Percentiles rank a stretch among this genome's conserved stretches.
Conservation (phyloP, 805 yeast species). For the Sungouiozyma intestinalis region DNA sequence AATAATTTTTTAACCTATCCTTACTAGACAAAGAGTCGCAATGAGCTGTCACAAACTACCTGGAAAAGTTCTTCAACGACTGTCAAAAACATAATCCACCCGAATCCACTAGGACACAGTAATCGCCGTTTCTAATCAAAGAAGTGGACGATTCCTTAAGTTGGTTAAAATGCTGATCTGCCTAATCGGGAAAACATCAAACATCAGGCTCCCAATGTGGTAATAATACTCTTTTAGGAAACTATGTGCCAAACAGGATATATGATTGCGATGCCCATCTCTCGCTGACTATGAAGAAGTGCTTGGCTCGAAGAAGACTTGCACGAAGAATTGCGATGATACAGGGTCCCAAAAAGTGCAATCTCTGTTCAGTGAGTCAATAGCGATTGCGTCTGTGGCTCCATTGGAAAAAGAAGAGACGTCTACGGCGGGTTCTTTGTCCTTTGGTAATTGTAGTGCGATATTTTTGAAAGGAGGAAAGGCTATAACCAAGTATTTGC, state of each 20-base stretch:
- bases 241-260: neutral
- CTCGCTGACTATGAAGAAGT: neutral
- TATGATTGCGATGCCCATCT: neutral
- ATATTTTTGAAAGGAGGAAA: constrained; percentile 86
- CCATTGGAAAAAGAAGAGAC: constrained; percentile 29
- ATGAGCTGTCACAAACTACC: too few relatives aligned
- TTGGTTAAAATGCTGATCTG: neutral
- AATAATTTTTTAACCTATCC: too few relatives aligned
- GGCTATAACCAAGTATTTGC: constrained; percentile 59
- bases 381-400: constrained; percentile 19
- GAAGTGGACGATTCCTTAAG: neutral
- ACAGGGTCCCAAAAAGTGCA: constrained; percentile 75
- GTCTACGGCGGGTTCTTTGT: constrained; percentile 30
- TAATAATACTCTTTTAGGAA: neutral
- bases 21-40: too few relatives aligned
- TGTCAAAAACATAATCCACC: neutral
- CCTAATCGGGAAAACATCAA: neutral
- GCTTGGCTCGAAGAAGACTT: constrained; percentile 41
- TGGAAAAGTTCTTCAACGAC: too few relatives aligned
- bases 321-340: constrained; percentile 57
- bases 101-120: neutral
- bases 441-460: constrained; percentile 56
- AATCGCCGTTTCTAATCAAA: neutral
- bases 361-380: constrained; percentile 25
- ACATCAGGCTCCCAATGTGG: neutral